A percentile compares a stretch with the other conserved stretches of the same genome.
Conservation (phyloP, 768 basidiomycete species). For the Termitomyces bulborhizus region DNA sequence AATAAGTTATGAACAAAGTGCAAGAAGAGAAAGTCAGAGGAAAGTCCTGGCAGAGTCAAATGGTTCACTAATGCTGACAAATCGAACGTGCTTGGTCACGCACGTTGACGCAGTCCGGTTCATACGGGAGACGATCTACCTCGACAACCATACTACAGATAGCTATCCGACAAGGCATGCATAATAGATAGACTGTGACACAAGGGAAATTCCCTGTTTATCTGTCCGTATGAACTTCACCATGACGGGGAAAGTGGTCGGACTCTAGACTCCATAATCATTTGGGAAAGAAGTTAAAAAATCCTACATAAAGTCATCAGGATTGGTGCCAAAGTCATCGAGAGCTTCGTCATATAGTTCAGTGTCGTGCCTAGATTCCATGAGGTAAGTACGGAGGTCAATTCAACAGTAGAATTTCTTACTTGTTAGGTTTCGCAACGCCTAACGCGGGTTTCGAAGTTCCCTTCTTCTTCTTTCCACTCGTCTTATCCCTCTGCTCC, state of each 20-base stretch:
- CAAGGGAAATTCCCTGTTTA: constrained; percentile 3
- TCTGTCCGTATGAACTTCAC: constrained; percentile 4
- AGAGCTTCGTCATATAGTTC: constrained; percentile 79
- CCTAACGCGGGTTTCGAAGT: constrained; percentile 72
- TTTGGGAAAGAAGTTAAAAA: neutral
- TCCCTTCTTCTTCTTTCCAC: constrained; percentile 88
- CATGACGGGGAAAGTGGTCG: neutral
- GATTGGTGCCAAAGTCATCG: constrained; percentile 75
- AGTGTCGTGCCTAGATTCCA: constrained; percentile 61
- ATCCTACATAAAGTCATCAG: constrained; percentile 88
- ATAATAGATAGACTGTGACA: neutral
- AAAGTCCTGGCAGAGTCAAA: constrained; percentile 1
- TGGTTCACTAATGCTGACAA: constrained; percentile 9
- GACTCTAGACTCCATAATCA: neutral
- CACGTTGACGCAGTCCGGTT: neutral
- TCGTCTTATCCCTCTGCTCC: constrained; percentile 78
- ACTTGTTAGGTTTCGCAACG: constrained; percentile 65
- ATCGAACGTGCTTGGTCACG: constrained; percentile 7
- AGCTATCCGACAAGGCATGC: neutral
- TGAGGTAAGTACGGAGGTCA: neutral
- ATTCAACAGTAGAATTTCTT: constrained; percentile 15
- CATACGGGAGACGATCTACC: neutral
- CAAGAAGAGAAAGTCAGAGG: neutral
- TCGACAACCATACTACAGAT: neutral
- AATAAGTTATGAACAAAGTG: constrained; percentile 9